Evolutionary conservation across 257 asterid species (phyloP), one percentile per base, ranked within the genome.

Genomic region (Nicotiana paniculata): DNA sequence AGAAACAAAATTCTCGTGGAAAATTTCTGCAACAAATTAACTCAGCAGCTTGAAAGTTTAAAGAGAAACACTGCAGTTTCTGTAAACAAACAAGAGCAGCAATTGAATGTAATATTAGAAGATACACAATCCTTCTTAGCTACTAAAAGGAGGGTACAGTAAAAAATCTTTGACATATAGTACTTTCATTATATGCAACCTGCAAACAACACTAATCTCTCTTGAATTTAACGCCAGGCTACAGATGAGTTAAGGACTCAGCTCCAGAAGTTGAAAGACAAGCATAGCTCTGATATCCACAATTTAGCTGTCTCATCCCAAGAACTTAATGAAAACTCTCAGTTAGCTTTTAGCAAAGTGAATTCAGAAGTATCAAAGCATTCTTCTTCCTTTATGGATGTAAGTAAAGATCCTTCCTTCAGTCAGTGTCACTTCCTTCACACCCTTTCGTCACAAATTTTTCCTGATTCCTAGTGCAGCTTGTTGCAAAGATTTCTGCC

Each of bases 41-140:
- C 89, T 83, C 88, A 82, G 21, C 92, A 88, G 85, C 93, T 91
- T 63, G 90, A 87, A 30, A 88, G 84, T 79, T 81, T 88, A 48
- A 69, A 85, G 16, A 81, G 84, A 80, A 85, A 81, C 8, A 77
- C 90, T 12, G 87, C 89, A 48, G 80, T 69, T 83, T 87, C 93
- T 57, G 83, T 63, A 64, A 85, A 72, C 26, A 80, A 78, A 81
- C 89, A 88, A 82, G 92, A 89, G 80, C 83, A 87, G 81, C 86
- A 86, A 81, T 79, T 86, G 84, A 85, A 88, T 77, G 82, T 32
- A n/a, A 67, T 91, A 77, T 87, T 90, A 81, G 90, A 91, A 28
- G 82, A 86, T 46, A 84, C 85, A 0, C 84, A 67, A 77, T 81
- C 86, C 26, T 88, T 87, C 70, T 78, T 88, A 74, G 64, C 86